Evolutionary conservation across 1,139 yeast genomes (phyloP).

Genomic region (Zygosaccharomyces sapae): DNA sequence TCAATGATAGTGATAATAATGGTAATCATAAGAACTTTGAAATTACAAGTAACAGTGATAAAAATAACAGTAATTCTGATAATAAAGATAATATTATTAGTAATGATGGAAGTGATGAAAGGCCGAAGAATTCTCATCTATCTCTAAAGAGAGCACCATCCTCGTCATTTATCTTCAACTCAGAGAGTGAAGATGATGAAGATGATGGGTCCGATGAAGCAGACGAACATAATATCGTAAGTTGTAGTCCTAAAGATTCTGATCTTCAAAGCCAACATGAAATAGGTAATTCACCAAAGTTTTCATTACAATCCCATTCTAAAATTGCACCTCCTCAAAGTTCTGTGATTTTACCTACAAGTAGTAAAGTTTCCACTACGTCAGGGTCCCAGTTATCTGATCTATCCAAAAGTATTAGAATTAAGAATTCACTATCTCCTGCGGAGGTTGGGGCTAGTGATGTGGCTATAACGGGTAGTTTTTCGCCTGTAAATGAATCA

Average conservation of each 20-base stretch:
- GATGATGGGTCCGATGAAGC: slow-evolving; percentile 3
- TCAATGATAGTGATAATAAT: not conserved
- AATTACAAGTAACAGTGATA: slow-evolving; percentile 1
- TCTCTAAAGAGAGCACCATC: slow-evolving; percentile 21
- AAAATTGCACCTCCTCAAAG: slow-evolving; percentile 12
- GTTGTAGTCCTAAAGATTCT: not conserved
- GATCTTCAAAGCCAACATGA: not conserved
- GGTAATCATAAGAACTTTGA: not conserved
- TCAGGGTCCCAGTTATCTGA: slow-evolving; percentile 11
- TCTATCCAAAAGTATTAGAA: slow-evolving; percentile 12
- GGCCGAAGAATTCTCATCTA: slow-evolving; percentile 9
- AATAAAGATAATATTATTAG: no score
- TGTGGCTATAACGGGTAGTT: slow-evolving; percentile 46
- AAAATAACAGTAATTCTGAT: slow-evolving; percentile 1
- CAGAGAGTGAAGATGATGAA: slow-evolving; percentile 28
- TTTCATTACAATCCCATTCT: slow-evolving; percentile 3
- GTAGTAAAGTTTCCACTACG: slow-evolving; percentile 36
- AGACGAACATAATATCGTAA: not conserved
- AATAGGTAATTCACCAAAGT: not conserved
- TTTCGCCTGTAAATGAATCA: slow-evolving; percentile 34
- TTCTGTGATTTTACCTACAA: slow-evolving; percentile 23
- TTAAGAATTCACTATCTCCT: slow-evolving; percentile 19
- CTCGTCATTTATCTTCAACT: slow-evolving; percentile 30
- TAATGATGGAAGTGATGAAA: slow-evolving; percentile 2
- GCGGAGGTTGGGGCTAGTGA: slow-evolving; percentile 38